Conservation (phyloP, 1,284 basidiomycete genomes). For the Melampsora americana region DNA sequence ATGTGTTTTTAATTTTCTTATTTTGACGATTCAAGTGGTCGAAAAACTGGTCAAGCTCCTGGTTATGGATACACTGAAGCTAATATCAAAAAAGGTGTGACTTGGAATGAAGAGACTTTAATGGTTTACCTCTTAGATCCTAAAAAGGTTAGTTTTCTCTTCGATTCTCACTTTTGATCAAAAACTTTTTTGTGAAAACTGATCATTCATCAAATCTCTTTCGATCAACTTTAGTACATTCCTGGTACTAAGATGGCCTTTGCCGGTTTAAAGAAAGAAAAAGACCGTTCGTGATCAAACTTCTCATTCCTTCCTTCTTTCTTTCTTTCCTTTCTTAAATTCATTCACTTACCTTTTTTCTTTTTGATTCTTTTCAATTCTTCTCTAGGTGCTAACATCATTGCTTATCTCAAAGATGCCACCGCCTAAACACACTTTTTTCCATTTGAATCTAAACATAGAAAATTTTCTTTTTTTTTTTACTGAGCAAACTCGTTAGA, state of each 20-base stretch:
- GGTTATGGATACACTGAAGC: conserved; percentile 91
- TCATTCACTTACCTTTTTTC: background rate
- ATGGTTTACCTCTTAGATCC: conserved; percentile 30
- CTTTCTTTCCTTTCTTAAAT: background rate
- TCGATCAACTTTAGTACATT: conserved; percentile 66
- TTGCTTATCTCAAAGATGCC: conserved; percentile 66
- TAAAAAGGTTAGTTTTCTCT: conserved; percentile 23
- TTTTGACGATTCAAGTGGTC: conserved; percentile 63
- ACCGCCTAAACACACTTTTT: conserved; percentile 56
- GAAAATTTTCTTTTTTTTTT: too few relatives aligned
- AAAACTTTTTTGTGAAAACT: background rate
- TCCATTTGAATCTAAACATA: too few relatives aligned
- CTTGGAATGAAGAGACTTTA: conserved; percentile 59
- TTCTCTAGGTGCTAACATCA: conserved; percentile 21
- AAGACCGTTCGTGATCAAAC: conserved; percentile 74
- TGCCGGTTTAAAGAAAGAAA: conserved; percentile 93
- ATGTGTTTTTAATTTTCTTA: conserved; percentile 13
- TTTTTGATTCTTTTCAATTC: background rate
- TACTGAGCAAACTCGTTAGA: too few relatives aligned
- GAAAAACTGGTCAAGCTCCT: conserved; percentile 80
- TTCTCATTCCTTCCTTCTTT: conserved; percentile 5
- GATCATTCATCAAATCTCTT: background rate
- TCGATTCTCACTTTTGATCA: background rate
- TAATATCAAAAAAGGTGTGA: conserved; percentile 91
- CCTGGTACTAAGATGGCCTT: conserved; percentile 98